Base-by-base conservation (phyloP, 116 monocot genomes). In the Phalaenopsis hybrid region DNA sequence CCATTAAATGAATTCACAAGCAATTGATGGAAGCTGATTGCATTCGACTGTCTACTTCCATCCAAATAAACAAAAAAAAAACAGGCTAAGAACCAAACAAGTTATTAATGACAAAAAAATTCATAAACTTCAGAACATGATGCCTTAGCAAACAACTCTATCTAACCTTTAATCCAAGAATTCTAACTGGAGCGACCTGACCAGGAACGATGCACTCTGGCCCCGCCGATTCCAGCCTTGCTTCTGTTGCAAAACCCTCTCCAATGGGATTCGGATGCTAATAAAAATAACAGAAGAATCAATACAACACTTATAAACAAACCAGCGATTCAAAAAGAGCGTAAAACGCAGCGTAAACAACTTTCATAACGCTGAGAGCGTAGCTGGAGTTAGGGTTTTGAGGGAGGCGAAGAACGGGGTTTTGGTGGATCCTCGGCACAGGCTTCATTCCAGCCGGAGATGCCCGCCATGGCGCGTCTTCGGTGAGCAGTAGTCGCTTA, bases 141-240 rank as follows among this genome's bases (percentile, higher is more conserved):
- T 55, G 55, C 12, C 12, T 4, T 13, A 55, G 72, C 4, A 33
- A 63, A 33, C 33, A 70, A 70, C 33, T 25, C 0, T 80, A 57
- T 57, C 25, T 61, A 77, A 95, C 96, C 94, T 96, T 94, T 79
- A 96, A 52, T 33, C 96, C 96, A 25, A 96, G 86, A 20, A 96
- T 65, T 88, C 83, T 91, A 77, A 96, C 84, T 4, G 96, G 96
- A 9, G 88, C 55, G 20, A 81, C 86, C 84, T 88, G 96, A 4
- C 96, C 96, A 1, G 96, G 96, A 11, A 96, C 91, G 76, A 96
- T 55, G 82, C 94, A 96, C 10, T 96, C 94, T 17, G 94, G 91
- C 17, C 96, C 96, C 1, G 96, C 96, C 1, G 94, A 86, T 73
- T 96, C 96, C 31, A 94, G 61, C 81, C 69, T 81, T 17, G 92